A percentile compares a stretch with the other conserved stretches of the same genome.
phyloP scores from a whole-genome alignment of 2,329 filamentous ascomycete genomes.

The Pseudogymnoascus sp. region DNA sequence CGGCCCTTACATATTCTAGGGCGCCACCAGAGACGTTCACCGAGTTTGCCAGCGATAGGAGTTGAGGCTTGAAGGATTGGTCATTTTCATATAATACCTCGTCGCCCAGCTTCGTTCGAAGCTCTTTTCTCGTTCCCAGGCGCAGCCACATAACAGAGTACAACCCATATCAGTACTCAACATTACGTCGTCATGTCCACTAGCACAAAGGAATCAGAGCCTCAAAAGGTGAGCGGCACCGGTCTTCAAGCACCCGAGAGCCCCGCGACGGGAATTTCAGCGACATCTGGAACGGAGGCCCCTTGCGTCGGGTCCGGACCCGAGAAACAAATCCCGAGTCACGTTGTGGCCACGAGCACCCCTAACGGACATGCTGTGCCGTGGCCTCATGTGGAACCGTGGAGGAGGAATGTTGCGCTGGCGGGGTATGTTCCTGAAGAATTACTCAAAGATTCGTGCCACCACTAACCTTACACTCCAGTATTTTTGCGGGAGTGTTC shows the following conservation, averaged over 20 bases:
- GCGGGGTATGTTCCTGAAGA: not conserved
- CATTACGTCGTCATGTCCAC: not conserved
- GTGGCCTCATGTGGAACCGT: not conserved
- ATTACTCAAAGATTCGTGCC: not conserved
- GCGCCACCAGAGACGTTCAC: not conserved
- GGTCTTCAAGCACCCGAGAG: not conserved
- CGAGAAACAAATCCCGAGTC: not conserved
- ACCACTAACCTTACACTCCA: conserved; percentile 20
- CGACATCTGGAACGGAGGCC: not conserved
- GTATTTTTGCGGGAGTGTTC: conserved; percentile 44
- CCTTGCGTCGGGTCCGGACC: not conserved
- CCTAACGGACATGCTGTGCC: not conserved
- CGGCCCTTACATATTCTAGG: not conserved
- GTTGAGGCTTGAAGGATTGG: not conserved
- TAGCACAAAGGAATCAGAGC: not conserved
- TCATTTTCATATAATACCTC: not conserved
- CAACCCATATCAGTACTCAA: not conserved
- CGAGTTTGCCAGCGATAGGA: not conserved
- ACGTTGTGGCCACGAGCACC: not conserved
- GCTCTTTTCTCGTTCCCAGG: not conserved
- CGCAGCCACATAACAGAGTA: not conserved
- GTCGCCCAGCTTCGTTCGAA: not conserved
- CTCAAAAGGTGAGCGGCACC: not conserved
- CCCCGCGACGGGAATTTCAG: not conserved
- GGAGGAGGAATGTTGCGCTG: conserved; percentile 5